Percentiles rank a stretch among this genome's conserved stretches.
Conservation (phyloP, 176 grass and related monocot genomes). For the Zea luxurians region DNA sequence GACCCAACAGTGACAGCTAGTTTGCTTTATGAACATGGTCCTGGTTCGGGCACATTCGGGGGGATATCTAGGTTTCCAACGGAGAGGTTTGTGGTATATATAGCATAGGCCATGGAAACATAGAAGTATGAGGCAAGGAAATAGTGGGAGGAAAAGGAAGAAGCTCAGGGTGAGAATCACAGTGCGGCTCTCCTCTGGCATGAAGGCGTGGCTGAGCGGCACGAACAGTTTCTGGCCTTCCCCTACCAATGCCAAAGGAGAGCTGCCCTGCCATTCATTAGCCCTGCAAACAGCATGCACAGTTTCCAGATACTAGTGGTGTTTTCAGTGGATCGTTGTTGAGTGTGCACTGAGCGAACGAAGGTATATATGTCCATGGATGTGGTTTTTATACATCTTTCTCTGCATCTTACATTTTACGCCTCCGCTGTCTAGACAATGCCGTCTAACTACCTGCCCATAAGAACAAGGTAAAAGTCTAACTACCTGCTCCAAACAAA, state of each 20-base stretch:
- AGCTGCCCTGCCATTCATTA: constrained; percentile 81
- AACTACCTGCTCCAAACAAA: no score
- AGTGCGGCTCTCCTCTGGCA: constrained; percentile 58
- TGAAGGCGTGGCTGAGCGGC: constrained; percentile 13
- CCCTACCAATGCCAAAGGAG: constrained; percentile 90
- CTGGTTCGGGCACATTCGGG: constrained; percentile 29
- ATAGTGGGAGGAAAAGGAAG: background rate
- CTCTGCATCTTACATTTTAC: background rate
- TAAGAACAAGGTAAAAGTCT: no score
- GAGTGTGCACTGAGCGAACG: background rate
- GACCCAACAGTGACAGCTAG: background rate
- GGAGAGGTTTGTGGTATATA: constrained; percentile 21
- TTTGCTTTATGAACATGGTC: constrained; percentile 12
- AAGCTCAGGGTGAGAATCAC: constrained; percentile 54
- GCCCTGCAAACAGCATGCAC: constrained; percentile 18
- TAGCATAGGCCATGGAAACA: constrained; percentile 3
- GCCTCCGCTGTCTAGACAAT: no score
- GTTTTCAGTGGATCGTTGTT: background rate
- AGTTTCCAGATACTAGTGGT: background rate
- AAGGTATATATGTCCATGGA: constrained; percentile 27
- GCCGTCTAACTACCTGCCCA: no score
- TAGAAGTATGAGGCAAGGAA: background rate
- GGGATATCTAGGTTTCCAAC: constrained; percentile 33
- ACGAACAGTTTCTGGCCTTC: background rate
- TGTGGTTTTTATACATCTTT: background rate